Conservation (phyloP, 352 stramenopile genomes). For the Saprolegnia diclina region DNA sequence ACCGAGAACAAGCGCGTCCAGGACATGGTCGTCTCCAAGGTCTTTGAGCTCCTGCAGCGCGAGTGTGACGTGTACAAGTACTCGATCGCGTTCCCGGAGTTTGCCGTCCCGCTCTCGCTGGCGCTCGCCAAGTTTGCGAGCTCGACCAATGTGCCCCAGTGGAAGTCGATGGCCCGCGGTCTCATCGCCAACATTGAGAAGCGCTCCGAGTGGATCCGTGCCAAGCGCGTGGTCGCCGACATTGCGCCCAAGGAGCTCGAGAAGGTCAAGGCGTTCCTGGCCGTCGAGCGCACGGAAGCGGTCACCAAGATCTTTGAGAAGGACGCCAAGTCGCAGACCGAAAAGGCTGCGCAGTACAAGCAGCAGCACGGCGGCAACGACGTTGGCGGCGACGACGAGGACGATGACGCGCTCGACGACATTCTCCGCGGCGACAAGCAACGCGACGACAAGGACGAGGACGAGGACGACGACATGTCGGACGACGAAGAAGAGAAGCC, state of each 20-base stretch:
- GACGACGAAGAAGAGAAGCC: conserved; percentile 35
- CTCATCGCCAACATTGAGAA: conserved; percentile 66
- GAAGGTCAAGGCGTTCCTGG: conserved; percentile 83
- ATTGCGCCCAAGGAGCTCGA: conserved; percentile 80
- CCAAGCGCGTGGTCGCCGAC: conserved; percentile 87
- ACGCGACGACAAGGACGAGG: conserved; percentile 32
- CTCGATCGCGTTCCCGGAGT: conserved; percentile 94
- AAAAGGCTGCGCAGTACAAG: conserved; percentile 59
- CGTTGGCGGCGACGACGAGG: conserved; percentile 28
- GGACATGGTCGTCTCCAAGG: conserved; percentile 85
- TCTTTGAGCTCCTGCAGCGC: conserved; percentile 92
- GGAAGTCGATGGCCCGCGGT: conserved; percentile 62
- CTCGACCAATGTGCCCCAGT: conserved; percentile 65
- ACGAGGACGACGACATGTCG: conserved; percentile 37
- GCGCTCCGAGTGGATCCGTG: conserved; percentile 74
- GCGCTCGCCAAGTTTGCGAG: conserved; percentile 87
- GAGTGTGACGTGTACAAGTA: conserved; percentile 95
- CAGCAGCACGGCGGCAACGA: conserved; percentile 30
- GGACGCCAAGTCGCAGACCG: conserved; percentile 53
- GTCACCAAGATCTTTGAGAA: conserved; percentile 82
- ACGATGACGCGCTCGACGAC: conserved; percentile 36
- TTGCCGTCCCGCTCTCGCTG: conserved; percentile 84
- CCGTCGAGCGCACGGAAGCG: conserved; percentile 66
- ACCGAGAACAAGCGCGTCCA: conserved; percentile 82
- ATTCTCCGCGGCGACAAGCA: conserved; percentile 25